Evolutionary conservation across 345 rosid species (phyloP).

Genomic region (Noccaea bulbosa): DNA sequence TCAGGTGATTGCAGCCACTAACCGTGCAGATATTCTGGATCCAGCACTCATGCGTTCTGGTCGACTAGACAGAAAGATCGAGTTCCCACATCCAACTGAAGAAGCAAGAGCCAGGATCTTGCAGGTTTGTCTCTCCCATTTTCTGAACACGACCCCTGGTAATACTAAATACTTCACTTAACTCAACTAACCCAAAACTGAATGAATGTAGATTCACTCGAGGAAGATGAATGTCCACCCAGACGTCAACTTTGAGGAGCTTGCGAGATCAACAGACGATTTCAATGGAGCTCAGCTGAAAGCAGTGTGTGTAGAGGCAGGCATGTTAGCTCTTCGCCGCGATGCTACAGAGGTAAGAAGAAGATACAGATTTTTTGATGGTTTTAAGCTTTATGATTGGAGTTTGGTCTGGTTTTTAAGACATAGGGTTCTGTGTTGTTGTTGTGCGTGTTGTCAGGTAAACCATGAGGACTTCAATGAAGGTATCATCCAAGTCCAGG

Average conservation of each 20-base stretch:
- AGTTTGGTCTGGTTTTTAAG: slow-evolving; percentile 28
- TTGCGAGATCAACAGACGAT: slow-evolving; percentile 97
- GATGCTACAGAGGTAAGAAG: slow-evolving; percentile 91
- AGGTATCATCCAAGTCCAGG: slow-evolving; percentile 99
- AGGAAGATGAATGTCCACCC: slow-evolving; percentile 99
- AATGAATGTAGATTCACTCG: slow-evolving; percentile 77
- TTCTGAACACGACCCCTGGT: slow-evolving; percentile 5
- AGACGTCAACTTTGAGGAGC: slow-evolving; percentile 97
- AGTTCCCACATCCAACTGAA: slow-evolving; percentile 97
- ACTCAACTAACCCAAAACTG: background rate
- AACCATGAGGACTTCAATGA: slow-evolving; percentile 98
- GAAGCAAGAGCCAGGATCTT: slow-evolving; percentile 98
- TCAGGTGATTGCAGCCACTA: slow-evolving; percentile 98
- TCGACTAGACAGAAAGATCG: slow-evolving; percentile 96
- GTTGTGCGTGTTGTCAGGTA: slow-evolving; percentile 55
- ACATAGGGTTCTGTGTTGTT: slow-evolving; percentile 6
- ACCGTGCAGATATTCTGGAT: slow-evolving; percentile 96
- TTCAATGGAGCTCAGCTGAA: slow-evolving; percentile 98
- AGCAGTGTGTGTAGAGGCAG: slow-evolving; percentile 99
- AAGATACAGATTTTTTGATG: slow-evolving; percentile 6
- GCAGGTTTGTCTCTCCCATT: slow-evolving; percentile 57
- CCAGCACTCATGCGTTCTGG: slow-evolving; percentile 99
- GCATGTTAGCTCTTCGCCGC: slow-evolving; percentile 98
- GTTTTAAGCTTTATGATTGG: background rate
- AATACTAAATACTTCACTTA: background rate